Base-by-base conservation (phyloP, 306 rosid species). In the Begonia masoniana region DNA sequence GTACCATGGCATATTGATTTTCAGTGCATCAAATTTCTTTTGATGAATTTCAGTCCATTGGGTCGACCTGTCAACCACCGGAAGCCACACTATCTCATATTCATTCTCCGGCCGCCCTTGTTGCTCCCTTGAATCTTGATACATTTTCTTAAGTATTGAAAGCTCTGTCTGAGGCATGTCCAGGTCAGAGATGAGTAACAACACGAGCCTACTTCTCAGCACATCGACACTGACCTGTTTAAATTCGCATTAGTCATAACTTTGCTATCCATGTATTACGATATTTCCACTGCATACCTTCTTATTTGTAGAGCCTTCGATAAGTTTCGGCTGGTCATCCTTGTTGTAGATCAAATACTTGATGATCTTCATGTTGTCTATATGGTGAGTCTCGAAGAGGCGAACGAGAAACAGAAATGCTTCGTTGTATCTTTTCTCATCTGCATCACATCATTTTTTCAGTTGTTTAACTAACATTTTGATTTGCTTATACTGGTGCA, bases 71-170 rank as follows among this genome's bases (percentile, higher is more conserved):
- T 78, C 76, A 57, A 78, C 72, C 49, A 78, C 51, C 15, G 89
- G 89, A 13, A 82, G 58, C 82, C 89, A 78, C 24, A 78, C 76
- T 39, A 82, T 15, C 57, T 82, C 89, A 45, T 70, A 82, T 11
- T 67, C 59, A 43, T 17, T 72, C 12, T 75, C 82, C 16, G 21
- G 8, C 41, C 56, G 16, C 51, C 61, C n/a, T 50, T 65, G 43
- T 5, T 68, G 79, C 1, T 15, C 48, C 70, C 69, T 70, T 0
- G 85, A 78, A 26, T 82, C 82, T 2, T 56, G 70, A 41, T 82
- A 82, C 43, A 70, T 78, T 13, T 73, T 80, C 52, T 75, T 82
- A 9, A 82, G 80, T 67, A 82, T 68, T 4, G 71, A 47, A 19
- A 78, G 70, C 68, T 82, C 82, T 0, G 70, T 76, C 7, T 50